A percentile compares a stretch with the other conserved stretches of the same genome.
Conservation (phyloP, 345 rosid species). For the Euphorbia tirucalli region DNA sequence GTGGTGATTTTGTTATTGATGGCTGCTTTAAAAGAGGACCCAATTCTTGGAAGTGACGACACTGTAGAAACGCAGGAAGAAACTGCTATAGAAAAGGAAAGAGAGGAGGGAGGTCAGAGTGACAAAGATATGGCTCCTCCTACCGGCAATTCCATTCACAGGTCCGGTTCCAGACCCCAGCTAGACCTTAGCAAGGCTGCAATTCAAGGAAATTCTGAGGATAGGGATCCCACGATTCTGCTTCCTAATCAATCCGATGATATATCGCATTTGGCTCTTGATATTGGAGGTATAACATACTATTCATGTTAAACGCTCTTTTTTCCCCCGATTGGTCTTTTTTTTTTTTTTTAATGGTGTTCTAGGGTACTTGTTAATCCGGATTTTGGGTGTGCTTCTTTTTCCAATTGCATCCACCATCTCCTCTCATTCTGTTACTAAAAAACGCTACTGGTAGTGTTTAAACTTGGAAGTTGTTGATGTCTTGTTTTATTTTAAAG, state of each 20-base stretch:
- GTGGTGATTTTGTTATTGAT: slow-evolving; percentile 26
- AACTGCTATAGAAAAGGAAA: slow-evolving; percentile 27
- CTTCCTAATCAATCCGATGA: slow-evolving; percentile 99
- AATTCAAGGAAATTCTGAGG: slow-evolving; percentile 89
- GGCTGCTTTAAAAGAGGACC: slow-evolving; percentile 41
- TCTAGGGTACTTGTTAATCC: background rate
- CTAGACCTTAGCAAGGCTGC: slow-evolving; percentile 97
- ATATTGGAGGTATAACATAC: slow-evolving; percentile 77
- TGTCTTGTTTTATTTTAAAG: background rate
- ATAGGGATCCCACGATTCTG: slow-evolving; percentile 87
- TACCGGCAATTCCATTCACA: slow-evolving; percentile 60
- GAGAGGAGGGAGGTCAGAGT: slow-evolving; percentile 33
- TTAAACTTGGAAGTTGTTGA: background rate
- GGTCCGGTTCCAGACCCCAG: slow-evolving; percentile 94
- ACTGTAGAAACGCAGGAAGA: slow-evolving; percentile 20
- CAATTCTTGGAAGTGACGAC: slow-evolving; percentile 44
- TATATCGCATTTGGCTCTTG: slow-evolving; percentile 91
- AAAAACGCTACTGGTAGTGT: too few species aligned
- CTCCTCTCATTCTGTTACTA: background rate
- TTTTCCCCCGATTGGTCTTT: background rate
- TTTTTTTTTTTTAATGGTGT: background rate
- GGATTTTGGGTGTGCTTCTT: background rate
- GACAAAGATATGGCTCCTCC: slow-evolving; percentile 71
- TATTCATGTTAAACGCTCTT: background rate
- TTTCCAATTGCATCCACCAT: background rate